Evolutionary conservation across 1,284 basidiomycete species (phyloP).

Genomic region (Psilocybe mexicana): DNA sequence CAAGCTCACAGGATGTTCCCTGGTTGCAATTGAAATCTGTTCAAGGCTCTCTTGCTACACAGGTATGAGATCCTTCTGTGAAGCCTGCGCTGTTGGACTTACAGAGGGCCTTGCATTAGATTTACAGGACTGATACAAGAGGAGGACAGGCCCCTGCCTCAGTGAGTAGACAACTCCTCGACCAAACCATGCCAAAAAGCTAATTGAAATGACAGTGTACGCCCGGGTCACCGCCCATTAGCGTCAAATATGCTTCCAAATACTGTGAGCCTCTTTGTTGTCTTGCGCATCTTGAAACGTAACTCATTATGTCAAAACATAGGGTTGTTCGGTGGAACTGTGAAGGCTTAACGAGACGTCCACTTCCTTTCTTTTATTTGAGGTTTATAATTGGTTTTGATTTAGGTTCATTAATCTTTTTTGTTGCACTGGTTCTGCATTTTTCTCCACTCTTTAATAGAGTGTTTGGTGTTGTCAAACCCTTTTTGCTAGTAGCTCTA

Average conservation of each 20-base stretch:
- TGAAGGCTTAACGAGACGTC: constrained; percentile 11
- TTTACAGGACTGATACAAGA: constrained; percentile 42
- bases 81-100: not conserved
- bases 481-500: constrained; percentile 8
- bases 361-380: not conserved
- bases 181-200: not conserved
- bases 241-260: constrained; percentile 45
- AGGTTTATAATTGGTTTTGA: not conserved
- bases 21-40: constrained; percentile 55
- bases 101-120: not conserved
- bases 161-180: constrained; percentile 35
- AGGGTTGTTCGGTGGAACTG: constrained; percentile 20
- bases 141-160: constrained; percentile 56
- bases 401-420: constrained; percentile 2
- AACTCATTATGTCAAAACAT: not conserved
- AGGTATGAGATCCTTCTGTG: constrained; percentile 29
- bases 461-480: constrained; percentile 5
- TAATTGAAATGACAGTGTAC: constrained; percentile 32
- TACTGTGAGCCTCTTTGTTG: constrained; percentile 33
- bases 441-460: constrained; percentile 4
- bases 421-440: constrained; percentile 11
- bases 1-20: constrained; percentile 48
- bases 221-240: constrained; percentile 35
- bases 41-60: constrained; percentile 50
- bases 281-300: not conserved